phyloP scores from a whole-genome alignment of 805 yeast species.

The Zygotorulaspora sp. region DNA sequence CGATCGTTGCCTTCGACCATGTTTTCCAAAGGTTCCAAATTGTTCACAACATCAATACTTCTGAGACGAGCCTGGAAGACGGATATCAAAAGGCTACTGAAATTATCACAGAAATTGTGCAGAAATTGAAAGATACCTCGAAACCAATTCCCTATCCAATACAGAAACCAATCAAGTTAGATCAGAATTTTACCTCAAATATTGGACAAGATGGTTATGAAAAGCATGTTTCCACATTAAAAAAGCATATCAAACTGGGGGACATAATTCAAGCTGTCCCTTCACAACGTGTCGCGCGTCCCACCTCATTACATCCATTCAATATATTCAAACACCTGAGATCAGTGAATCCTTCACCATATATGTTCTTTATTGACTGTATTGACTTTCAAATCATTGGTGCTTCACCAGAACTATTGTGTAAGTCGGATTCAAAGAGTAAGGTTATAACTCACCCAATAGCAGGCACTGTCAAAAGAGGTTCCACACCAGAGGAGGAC shows the following conservation, averaged over 20 bases:
- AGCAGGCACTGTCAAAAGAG: conserved; percentile 94
- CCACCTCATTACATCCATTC: conserved; percentile 93
- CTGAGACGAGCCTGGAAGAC: conserved; percentile 31
- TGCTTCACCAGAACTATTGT: conserved; percentile 93
- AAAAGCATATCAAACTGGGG: conserved; percentile 79
- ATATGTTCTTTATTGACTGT: conserved; percentile 88
- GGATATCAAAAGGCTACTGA: conserved; percentile 51
- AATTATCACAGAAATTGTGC: conserved; percentile 55
- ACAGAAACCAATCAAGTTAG: conserved; percentile 65
- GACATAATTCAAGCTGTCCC: conserved; percentile 98
- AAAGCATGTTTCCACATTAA: conserved; percentile 66
- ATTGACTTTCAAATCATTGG: conserved; percentile 92
- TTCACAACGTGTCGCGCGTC: conserved; percentile 92
- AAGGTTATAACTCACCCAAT: conserved; percentile 92
- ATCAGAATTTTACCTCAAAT: conserved; percentile 76
- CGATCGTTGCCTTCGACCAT: conserved; percentile 87
- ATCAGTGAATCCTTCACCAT: conserved; percentile 96
- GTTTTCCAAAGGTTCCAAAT: conserved; percentile 91
- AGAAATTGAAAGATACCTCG: conserved; percentile 42
- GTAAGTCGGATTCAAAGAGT: conserved; percentile 67
- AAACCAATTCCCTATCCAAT: conserved; percentile 55
- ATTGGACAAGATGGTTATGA: conserved; percentile 94
- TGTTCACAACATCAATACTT: conserved; percentile 67
- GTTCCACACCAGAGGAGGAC: conserved; percentile 87
- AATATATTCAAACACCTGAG: conserved; percentile 91